These are phyloP conservation scores for Cymodocea nodosa DNA, from an alignment of 116 monocot species.

Conservation along the genomic window DNA sequence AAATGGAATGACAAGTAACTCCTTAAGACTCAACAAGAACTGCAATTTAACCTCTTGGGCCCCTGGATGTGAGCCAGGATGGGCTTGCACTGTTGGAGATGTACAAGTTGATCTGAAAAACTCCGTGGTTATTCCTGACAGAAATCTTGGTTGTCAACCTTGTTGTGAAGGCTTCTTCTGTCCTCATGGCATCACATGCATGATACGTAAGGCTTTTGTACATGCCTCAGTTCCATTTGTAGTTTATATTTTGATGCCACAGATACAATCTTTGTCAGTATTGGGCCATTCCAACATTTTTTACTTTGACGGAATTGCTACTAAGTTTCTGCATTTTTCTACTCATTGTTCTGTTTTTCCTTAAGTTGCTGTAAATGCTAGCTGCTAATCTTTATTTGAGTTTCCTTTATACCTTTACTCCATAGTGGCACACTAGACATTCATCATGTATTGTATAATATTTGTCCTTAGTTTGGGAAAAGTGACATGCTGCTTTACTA, in stretches of 20 bases:
- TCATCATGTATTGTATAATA: no score
- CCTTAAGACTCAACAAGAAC: conserved; percentile 68
- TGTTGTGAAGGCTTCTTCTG: conserved; percentile 92
- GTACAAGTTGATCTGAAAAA: conserved; percentile 39
- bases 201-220: conserved; percentile 66
- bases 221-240: neutral
- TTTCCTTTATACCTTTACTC: no score
- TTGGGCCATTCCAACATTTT: no score
- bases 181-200: conserved; percentile 84
- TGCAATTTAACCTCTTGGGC: conserved; percentile 88
- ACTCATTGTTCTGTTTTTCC: no score
- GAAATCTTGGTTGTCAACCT: conserved; percentile 44
- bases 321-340: no score
- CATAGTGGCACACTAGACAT: no score
- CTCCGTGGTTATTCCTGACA: conserved; percentile 29
- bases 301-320: no score
- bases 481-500: no score
- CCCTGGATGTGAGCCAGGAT: conserved; percentile 91
- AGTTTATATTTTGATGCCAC: no score
- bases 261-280: neutral
- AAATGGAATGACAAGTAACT: conserved; percentile 24
- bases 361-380: no score
- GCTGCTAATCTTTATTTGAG: no score
- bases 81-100: conserved; percentile 63
- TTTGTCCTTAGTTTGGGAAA: no score